A percentile compares a stretch with the other conserved stretches of the same genome.
These are phyloP conservation scores for Mentha longifolia DNA, from an alignment of 257 asterid species.

Conservation along the genomic window DNA sequence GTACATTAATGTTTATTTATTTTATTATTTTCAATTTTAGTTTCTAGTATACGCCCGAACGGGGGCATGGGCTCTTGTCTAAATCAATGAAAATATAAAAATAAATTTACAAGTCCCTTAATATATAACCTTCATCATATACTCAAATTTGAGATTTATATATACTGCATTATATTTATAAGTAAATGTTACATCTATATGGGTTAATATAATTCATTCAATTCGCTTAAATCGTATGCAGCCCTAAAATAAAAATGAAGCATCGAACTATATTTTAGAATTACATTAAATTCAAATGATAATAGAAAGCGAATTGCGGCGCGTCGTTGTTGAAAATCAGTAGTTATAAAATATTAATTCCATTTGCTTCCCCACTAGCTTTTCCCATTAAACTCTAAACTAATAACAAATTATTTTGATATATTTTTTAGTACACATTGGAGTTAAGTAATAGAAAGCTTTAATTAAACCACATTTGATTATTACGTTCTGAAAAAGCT, in stretches of 20 bases:
- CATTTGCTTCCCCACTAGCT: constrained; percentile 28
- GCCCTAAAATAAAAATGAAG: neutral
- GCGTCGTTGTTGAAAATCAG: neutral
- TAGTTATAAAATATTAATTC: neutral
- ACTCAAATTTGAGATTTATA: no score
- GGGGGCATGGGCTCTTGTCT: no score
- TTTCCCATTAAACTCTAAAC: constrained; percentile 9
- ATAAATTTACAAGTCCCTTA: neutral
- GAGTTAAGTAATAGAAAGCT: neutral
- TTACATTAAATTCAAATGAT: constrained; percentile 19
- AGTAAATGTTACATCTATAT: neutral
- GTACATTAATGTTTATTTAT: no score
- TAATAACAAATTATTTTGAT: neutral
- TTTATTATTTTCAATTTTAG: no score
- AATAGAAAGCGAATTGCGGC: constrained; percentile 31
- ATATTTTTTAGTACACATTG: neutral
- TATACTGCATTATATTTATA: no score
- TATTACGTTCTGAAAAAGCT: constrained; percentile 35
- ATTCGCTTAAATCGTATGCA: neutral
- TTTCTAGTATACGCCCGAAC: no score
- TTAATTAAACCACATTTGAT: constrained; percentile 16
- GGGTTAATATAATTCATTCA: no score
- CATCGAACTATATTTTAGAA: neutral
- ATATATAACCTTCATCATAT: no score
- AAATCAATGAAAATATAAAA: neutral